These are phyloP conservation scores for Pichia sp. DNA, from an alignment of 1,139 yeast species.

Conservation along the genomic window DNA sequence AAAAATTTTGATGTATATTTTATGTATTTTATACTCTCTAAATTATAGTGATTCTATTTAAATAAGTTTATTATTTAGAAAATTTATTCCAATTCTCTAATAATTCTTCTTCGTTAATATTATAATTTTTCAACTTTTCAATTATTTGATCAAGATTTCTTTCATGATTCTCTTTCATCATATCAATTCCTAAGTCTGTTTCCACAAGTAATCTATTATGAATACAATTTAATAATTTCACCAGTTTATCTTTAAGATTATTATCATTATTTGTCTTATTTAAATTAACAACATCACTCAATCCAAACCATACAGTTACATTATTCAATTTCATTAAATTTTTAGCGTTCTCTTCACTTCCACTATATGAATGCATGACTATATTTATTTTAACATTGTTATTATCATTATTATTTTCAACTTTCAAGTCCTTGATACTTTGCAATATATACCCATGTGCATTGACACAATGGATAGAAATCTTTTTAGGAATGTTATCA, in stretches of 20 bases:
- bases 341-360: conserved; percentile 61
- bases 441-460: conserved; percentile 60
- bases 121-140: neutral
- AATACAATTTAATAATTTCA: conserved; percentile 28
- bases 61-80: neutral
- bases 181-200: conserved; percentile 40
- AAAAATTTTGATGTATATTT: too few relatives aligned
- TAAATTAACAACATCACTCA: conserved; percentile 55
- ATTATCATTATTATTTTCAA: conserved; percentile 19
- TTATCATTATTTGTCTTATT: conserved; percentile 30
- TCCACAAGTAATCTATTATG: conserved; percentile 41
- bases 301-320: conserved; percentile 46
- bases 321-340: conserved; percentile 47
- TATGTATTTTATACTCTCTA: neutral
- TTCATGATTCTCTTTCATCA: conserved; percentile 12
- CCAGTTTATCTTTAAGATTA: neutral
- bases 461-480: conserved; percentile 82
- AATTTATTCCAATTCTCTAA: conserved; percentile 7
- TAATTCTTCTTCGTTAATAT: neutral
- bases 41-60: too few relatives aligned
- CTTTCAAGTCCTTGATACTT: conserved; percentile 27
- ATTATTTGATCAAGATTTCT: neutral
- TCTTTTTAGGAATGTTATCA: conserved; percentile 32
- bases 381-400: conserved; percentile 37
- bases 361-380: conserved; percentile 73